Evolutionary conservation across 345 rosid genomes (phyloP), one percentile per base, ranked within the genome.

Genomic region (Moricandia moricandioides): DNA sequence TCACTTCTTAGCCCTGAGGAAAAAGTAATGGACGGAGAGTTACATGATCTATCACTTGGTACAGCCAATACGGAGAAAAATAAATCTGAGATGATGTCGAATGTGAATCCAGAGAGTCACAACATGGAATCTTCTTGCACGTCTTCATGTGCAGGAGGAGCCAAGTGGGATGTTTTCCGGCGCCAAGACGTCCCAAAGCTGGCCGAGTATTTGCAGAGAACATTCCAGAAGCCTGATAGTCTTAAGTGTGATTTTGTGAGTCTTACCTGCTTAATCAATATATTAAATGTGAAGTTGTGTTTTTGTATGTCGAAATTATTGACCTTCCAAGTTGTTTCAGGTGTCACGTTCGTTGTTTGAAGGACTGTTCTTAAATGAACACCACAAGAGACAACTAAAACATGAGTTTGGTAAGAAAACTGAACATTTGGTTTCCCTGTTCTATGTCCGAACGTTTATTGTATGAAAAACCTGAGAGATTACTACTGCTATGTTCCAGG

Each of bases 171-270:
- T 70, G 86, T 95, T 77, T 95, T 95, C 51, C 80, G 85, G 62
- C 88, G 88, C 78, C 89, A 86, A 82, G 98, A 95, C 81, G 88
- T 83, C 74, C 88, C 94, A 34, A 88, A 89, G 79, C 79, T 95
- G 68, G 78, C 71, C 40, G 80, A 81, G 68, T 95, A 84, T 84
- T 21, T 95, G 80, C 81, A 47, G 61, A 79, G 66, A 59, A 59
- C 63, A 64, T 76, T 82, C 78, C 63, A 67, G 68, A 67, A 81
- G 72, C 91, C 74, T 0, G 83, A 73, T 29, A 56, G 52, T 71
- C 7, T 65, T 9, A 69, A 63, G 47, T 52, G 72, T 76, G 86
- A 83, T 71, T 72, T 81, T 60, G 90, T 92, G 82, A 86, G 97
- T 81, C 29, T 49, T 54, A 29, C 2, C 72, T 37, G 7, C 77